Conservation (phyloP, 495 filamentous ascomycete species). For the Thermothielavioides terrestris region DNA sequence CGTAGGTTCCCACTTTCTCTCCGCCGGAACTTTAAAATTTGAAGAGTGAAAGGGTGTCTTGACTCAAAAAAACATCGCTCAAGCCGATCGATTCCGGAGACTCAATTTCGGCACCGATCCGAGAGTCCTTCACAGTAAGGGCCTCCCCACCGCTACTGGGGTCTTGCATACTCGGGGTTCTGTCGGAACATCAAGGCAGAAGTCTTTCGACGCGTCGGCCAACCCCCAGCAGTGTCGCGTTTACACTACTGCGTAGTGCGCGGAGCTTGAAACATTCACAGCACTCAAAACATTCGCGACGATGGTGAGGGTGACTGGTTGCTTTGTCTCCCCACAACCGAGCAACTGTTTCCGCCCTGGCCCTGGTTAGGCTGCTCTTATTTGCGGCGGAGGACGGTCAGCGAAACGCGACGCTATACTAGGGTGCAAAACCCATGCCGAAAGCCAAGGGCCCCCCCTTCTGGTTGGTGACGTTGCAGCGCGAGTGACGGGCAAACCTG, state of each 20-base stretch:
- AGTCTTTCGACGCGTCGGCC: background rate
- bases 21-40: background rate
- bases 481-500: constrained; percentile 5
- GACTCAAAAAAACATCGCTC: background rate
- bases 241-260: background rate
- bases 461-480: constrained; percentile 11
- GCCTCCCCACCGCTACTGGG: background rate
- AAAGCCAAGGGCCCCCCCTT: background rate
- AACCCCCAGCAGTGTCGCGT: background rate
- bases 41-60: background rate
- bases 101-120: constrained; percentile 10
- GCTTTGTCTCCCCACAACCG: constrained; percentile 6
- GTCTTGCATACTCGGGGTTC: background rate
- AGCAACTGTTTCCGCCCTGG: background rate
- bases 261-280: constrained; percentile 1
- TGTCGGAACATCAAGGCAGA: background rate
- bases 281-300: constrained; percentile 8
- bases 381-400: constrained; percentile 3
- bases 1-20: background rate
- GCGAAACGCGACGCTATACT: background rate
- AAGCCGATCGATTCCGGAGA: background rate
- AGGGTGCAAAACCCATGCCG: constrained; percentile 3
- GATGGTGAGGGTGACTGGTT: constrained; percentile 2
- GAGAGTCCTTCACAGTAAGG: background rate
- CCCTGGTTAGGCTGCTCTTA: background rate